A percentile compares a stretch with the other conserved stretches of the same genome.
phyloP scores from a whole-genome alignment of 129 eudicot species.

The Silybum marianum region DNA sequence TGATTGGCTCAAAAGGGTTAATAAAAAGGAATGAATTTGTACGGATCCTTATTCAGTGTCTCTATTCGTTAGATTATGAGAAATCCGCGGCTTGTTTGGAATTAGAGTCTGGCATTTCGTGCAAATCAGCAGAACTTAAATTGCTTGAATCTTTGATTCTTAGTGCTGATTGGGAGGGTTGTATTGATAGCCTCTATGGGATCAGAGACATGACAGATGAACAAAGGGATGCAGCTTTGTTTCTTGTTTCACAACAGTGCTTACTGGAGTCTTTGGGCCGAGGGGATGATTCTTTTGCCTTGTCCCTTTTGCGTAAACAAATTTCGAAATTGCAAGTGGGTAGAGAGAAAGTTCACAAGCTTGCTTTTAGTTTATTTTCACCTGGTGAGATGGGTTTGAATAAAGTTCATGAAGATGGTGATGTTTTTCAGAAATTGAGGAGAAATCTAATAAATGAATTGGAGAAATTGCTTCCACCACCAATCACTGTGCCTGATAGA shows the following conservation, averaged over 20 bases:
- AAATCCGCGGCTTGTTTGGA: constrained; percentile 83
- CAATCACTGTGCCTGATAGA: constrained; percentile 73
- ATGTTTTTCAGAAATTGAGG: constrained; percentile 43
- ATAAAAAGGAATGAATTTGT: constrained; percentile 77
- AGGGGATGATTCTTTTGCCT: constrained; percentile 64
- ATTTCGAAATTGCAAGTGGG: constrained; percentile 55
- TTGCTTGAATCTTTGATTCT: constrained; percentile 56
- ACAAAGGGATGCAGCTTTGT: constrained; percentile 66
- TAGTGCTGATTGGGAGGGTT: constrained; percentile 69
- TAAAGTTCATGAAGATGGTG: constrained; percentile 34
- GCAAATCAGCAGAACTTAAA: constrained; percentile 60
- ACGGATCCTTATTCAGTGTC: constrained; percentile 72
- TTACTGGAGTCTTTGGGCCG: constrained; percentile 69
- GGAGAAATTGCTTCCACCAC: constrained; percentile 75
- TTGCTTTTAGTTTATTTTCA: constrained; percentile 67
- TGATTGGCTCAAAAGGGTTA: constrained; percentile 62
- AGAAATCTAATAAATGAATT: constrained; percentile 49
- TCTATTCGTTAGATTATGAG: constrained; percentile 67
- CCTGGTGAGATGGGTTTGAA: constrained; percentile 43
- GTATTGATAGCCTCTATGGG: constrained; percentile 45
- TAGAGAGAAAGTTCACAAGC: constrained; percentile 66
- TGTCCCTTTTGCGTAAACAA: constrained; percentile 60
- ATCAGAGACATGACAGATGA: constrained; percentile 67
- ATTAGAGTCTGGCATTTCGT: constrained; percentile 67
- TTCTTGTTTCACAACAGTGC: constrained; percentile 67